Evolutionary conservation across 768 basidiomycete genomes (phyloP).

Genomic region (Crassisporium funariophilum): DNA sequence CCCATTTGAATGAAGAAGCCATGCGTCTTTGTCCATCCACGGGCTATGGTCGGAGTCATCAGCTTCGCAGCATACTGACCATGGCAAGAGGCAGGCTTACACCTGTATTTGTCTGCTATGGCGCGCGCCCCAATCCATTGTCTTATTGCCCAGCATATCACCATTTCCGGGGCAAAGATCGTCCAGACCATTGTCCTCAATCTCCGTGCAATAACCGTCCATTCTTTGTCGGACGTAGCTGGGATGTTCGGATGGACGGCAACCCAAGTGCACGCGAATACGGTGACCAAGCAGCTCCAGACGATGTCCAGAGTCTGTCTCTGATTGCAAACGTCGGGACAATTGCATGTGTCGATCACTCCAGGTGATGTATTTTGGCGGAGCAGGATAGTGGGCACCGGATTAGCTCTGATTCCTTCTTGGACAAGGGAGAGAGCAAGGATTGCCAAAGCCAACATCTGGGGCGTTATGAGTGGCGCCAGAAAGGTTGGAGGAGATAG

Average conservation of each 20-base stretch:
- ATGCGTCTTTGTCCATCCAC: neutral
- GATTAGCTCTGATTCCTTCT: too few relatives aligned
- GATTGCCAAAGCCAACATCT: too few relatives aligned
- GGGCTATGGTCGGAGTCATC: neutral
- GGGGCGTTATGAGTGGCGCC: too few relatives aligned
- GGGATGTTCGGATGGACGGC: slow-evolving; percentile 11
- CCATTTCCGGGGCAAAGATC: slow-evolving; percentile 7
- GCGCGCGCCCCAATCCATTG: slow-evolving; percentile 5
- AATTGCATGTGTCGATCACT: too few relatives aligned
- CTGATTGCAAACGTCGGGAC: too few relatives aligned
- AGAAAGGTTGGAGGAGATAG: too few relatives aligned
- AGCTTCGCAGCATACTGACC: neutral
- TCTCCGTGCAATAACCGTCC: neutral
- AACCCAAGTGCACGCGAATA: slow-evolving; percentile 10
- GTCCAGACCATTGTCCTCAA: neutral
- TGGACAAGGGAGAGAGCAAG: too few relatives aligned
- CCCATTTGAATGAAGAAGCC: neutral
- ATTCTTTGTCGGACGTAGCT: neutral
- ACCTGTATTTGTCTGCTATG: neutral
- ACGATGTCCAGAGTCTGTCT: too few relatives aligned
- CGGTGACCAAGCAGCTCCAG: slow-evolving; percentile 6
- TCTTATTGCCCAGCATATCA: slow-evolving; percentile 7
- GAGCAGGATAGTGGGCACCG: too few relatives aligned
- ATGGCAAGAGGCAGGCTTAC: neutral
- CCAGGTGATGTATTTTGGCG: too few relatives aligned